Percentiles rank a stretch among this genome's conserved stretches.
Conservation (phyloP, 495 filamentous ascomycete genomes). For the Penicillium bialowiezense region DNA sequence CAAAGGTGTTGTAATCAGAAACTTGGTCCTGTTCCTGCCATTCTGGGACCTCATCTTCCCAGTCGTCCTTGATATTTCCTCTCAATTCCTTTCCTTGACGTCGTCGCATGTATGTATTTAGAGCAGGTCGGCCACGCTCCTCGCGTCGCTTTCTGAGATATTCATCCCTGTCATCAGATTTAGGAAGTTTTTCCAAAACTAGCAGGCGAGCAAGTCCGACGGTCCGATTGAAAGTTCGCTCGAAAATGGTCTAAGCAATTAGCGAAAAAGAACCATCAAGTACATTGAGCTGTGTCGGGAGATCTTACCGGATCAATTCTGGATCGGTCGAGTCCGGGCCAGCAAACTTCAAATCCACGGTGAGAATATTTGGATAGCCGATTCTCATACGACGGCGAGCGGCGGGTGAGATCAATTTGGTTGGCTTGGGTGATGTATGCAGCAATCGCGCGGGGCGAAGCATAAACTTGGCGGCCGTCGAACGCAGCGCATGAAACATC, state of each 20-base stretch:
- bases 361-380: slow-evolving; percentile 85
- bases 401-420: slow-evolving; percentile 70
- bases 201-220: slow-evolving; percentile 75
- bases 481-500: slow-evolving; percentile 79
- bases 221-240: slow-evolving; percentile 69
- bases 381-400: slow-evolving; percentile 82
- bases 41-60: slow-evolving; percentile 76
- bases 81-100: slow-evolving; percentile 20
- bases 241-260: slow-evolving; percentile 81
- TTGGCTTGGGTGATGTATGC: slow-evolving; percentile 78
- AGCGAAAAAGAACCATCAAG: too few species aligned
- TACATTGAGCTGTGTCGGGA: too few species aligned
- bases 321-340: slow-evolving; percentile 65
- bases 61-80: slow-evolving; percentile 67
- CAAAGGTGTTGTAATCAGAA: slow-evolving; percentile 72
- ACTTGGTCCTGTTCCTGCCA: slow-evolving; percentile 74
- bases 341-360: slow-evolving; percentile 79
- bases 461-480: slow-evolving; percentile 72
- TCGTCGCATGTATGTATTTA: slow-evolving; percentile 14
- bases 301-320: slow-evolving; percentile 67
- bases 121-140: slow-evolving; percentile 64
- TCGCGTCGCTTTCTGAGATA: slow-evolving; percentile 63
- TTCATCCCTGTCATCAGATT: slow-evolving; percentile 56
- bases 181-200: slow-evolving; percentile 75
- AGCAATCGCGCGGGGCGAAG: slow-evolving; percentile 66